Base-by-base conservation (phyloP, 805 yeast species). In the Candida andamanensis region DNA sequence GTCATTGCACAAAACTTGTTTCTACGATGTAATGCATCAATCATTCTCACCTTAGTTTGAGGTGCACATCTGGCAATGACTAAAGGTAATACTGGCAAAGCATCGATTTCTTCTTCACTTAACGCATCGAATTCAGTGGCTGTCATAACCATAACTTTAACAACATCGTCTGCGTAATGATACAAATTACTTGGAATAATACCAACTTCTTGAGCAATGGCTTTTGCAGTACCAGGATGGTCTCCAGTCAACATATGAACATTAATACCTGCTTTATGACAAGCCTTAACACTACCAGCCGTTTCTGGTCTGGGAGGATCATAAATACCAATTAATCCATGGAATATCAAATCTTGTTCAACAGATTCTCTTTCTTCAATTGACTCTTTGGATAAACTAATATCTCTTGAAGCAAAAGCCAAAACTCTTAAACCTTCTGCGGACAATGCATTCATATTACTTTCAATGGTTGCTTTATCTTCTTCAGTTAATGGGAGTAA, bases 11-110 rank as follows among this genome's bases (percentile, higher is more conserved):
- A 80, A 69, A 56, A 77, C 37, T 54, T 57, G 8, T 43, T 44
- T 24, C 67, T 46, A 19, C 68, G 54, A 69, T 50, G 77, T 63
- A 41, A 68, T 1, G 90, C 89, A 33, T 82, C 87, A 46, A 83
- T 80, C 80, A 83, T 77, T 42, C 86, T 67, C 12, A 82, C 90
- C 53, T 83, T 82, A 15, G 89, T 82, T 52, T 78, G 80, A 2
- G 90, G 92, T 4, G 90, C 83, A 60, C 90, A 83, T 40, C 92
- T 67, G 4, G 92, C 92, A 58, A 83, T 76, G 17, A 82, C 92
- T 32, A 81, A 62, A 2, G 90, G 90, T 30, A 82, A 60, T 6
- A 77, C 78, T 1, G 86, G 85, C 28, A 61, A 52, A 1, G 46
- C 47, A 46, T 82, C 90, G 42, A 83, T 67, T 45, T 80, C 68